Evolutionary conservation across 495 filamentous ascomycete species (phyloP), one percentile per base, ranked within the genome.

Genomic region (Pseudotulostoma volvatum): DNA sequence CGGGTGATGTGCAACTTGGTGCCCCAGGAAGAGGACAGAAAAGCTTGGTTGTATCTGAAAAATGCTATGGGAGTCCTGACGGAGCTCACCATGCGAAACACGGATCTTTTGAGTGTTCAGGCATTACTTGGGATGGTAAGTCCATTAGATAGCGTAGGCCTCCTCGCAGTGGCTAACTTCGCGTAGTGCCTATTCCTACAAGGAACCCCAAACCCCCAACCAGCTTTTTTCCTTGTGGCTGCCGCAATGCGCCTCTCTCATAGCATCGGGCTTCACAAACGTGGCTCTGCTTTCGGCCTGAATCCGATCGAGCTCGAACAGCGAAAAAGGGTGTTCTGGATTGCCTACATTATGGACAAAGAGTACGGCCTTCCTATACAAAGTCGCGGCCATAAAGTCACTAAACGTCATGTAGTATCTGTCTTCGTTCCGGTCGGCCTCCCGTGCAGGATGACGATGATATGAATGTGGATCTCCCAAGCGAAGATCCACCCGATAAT

Each of bases 371-470:
- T 9, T 0, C 1, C 32, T 14, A 8, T 9, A 3, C 9, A 31
- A 14, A 5, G 21, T 14, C 15, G 19, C 11, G 16, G 16, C 5
- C 36, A n/a, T 23, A 14, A 2, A 39, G n/a, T 21, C 41, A 11
- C 47, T 58, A 36, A 57, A 49, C 44, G n/a, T 4, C 13, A 31
- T 1, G 11, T 37, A 76, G 72, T 50, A 74, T 96, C 42, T 94
- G 87, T 54, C 72, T 97, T 19, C 76, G 90, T 20, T 90, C 85
- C 13, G 90, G 90, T 21, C 74, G 90, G 38, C 90, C 90, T 17
- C 88, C 87, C 13, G 82, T 84, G 9, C 92, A 95, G 52, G 88
- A 96, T 51, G 90, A 96, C 49, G 85, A 96, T 56, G 90, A 97
- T 52, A 92, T 94, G 80, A 95, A 93, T 52, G 90, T 96, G 18